Base-by-base conservation (phyloP, 163 green algal species). In the Scenedesmus sp. region DNA sequence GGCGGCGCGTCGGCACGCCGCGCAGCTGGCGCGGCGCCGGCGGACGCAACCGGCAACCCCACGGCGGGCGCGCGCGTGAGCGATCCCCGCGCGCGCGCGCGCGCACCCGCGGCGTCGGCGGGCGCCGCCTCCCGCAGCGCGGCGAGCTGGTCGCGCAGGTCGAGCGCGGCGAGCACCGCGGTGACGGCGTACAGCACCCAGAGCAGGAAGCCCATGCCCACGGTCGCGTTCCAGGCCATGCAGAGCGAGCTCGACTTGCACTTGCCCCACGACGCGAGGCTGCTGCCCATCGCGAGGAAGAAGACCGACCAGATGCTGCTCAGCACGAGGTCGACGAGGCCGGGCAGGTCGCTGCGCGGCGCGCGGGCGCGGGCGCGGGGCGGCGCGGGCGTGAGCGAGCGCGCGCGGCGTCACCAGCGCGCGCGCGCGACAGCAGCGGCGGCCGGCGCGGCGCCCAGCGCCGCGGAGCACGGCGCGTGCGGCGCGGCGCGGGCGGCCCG, bases 281-380 rank as follows among this genome's bases (percentile, higher is more conserved):
- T 56, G 50, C n/a, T 34, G 24, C 53, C 69, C 9, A 28, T 28
- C 13, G 36, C 31, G 18, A 77, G 69, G 39, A 77, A 77, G 33
- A 77, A 65, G 11, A 77, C 39, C 2, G 69, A 77, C 69, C 69
- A 77, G 53, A 77, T 66, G 15, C 9, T 39, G 33, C 53, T 77
- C 17, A 77, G 9, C 4, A 77, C 11, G 13, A 77, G 22, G 53
- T 77, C 69, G 36, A 77, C 53, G 22, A 77, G 69, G 13, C 69
- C 69, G 15, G 69, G 69, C 22, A 77, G 53, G 36, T 77, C 69
- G 31, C 69, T 77, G 69, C 22, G 31, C n/a, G 56, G 14, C 3
- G 13, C 9, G 39, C 39, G 1, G 31, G 7, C 50, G 60, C 60
- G 31, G 15, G 33, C 50, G 20, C 33, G 60, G 18, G 13, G 28